Evolutionary conservation across 2,329 filamentous ascomycete species (phyloP).

Genomic region (Epichloe uncinata): DNA sequence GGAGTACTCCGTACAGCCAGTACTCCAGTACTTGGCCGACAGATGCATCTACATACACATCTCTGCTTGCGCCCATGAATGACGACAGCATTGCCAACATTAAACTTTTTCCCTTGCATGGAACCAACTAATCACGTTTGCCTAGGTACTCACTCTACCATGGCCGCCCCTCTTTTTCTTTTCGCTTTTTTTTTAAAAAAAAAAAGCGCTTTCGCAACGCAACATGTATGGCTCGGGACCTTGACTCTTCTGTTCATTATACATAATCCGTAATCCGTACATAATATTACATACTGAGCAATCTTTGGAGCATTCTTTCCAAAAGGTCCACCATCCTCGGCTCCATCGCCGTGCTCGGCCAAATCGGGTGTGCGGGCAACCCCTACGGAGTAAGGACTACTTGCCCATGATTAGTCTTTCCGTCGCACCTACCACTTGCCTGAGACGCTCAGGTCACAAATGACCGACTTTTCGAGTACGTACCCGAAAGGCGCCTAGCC

Average conservation of each 20-base stretch:
- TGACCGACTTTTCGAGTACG: background rate
- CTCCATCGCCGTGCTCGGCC: background rate
- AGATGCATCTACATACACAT: no score
- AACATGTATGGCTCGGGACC: background rate
- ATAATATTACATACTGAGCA: no score
- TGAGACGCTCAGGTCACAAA: background rate
- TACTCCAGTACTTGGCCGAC: background rate
- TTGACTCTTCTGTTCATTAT: no score
- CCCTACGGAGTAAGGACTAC: background rate
- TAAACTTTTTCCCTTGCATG: slow-evolving; percentile 3
- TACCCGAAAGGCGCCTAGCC: background rate
- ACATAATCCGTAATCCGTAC: no score
- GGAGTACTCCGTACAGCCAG: no score
- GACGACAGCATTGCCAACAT: slow-evolving; percentile 2
- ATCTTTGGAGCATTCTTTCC: no score
- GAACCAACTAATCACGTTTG: background rate
- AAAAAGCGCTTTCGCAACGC: no score
- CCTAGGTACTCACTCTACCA: background rate
- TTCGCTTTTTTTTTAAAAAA: no score
- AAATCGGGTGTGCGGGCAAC: background rate
- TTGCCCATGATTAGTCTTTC: slow-evolving; percentile 1
- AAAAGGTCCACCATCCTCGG: background rate
- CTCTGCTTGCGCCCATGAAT: background rate
- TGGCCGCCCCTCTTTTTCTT: no score
- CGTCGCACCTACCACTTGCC: slow-evolving; percentile 1